Evolutionary conservation across 805 yeast genomes (phyloP).

Genomic region (Metschnikowia rubicola): DNA sequence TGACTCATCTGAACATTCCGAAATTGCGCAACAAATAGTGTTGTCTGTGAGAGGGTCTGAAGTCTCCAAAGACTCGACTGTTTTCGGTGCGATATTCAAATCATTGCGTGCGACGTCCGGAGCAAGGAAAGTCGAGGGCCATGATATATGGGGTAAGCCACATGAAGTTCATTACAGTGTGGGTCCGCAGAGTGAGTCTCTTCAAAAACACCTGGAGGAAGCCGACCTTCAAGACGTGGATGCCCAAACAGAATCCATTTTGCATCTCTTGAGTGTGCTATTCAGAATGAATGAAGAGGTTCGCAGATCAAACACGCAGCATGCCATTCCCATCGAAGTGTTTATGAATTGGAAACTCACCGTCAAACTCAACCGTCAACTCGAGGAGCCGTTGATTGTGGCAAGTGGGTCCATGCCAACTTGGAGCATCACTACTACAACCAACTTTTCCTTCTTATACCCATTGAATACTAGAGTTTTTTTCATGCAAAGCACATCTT

Average conservation of each 20-base stretch:
- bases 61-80: slow-evolving; percentile 63
- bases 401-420: slow-evolving; percentile 83
- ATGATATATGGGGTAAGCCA: slow-evolving; percentile 53
- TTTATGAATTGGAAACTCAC: slow-evolving; percentile 79
- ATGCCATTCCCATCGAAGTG: slow-evolving; percentile 16
- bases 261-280: slow-evolving; percentile 48
- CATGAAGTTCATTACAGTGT: slow-evolving; percentile 48
- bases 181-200: background rate
- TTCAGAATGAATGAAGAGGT: slow-evolving; percentile 34
- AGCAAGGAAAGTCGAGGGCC: slow-evolving; percentile 40
- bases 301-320: slow-evolving; percentile 15
- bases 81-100: slow-evolving; percentile 70
- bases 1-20: background rate
- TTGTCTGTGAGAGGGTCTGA: slow-evolving; percentile 56
- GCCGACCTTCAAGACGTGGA: slow-evolving; percentile 25
- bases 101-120: slow-evolving; percentile 39
- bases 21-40: slow-evolving; percentile 32
- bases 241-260: slow-evolving; percentile 33
- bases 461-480: slow-evolving; percentile 78
- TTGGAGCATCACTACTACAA: slow-evolving; percentile 77
- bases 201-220: slow-evolving; percentile 7
- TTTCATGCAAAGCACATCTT: slow-evolving; percentile 82
- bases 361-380: slow-evolving; percentile 79
- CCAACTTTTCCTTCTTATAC: slow-evolving; percentile 74
- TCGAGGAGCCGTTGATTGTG: slow-evolving; percentile 85